phyloP scores from a whole-genome alignment of 2,329 filamentous ascomycete genomes.

The Tricladium varicosporioides region DNA sequence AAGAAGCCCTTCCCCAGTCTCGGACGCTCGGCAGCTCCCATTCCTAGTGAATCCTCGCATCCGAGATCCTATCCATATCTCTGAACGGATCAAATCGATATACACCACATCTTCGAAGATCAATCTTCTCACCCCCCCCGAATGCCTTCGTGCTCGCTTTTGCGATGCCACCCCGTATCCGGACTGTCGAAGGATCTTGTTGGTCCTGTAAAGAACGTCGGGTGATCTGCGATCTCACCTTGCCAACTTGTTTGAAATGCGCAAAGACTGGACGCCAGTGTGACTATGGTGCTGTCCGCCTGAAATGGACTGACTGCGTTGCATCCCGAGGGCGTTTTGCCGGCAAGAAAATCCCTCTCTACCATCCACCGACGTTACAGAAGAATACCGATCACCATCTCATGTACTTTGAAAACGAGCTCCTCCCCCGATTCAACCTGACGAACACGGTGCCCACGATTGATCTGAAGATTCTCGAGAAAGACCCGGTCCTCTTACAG shows the following conservation, averaged over 20 bases:
- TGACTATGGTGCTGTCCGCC: constrained; percentile 39
- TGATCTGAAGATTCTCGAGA: constrained; percentile 24
- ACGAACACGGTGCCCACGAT: constrained; percentile 27
- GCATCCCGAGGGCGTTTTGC: constrained; percentile 35
- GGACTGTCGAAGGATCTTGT: constrained; percentile 41
- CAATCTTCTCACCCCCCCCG: too few relatives aligned
- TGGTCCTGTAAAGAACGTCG: constrained; percentile 45
- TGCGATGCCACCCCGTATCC: constrained; percentile 27
- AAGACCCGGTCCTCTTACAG: constrained; percentile 27
- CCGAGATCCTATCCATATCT: too few relatives aligned
- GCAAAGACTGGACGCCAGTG: constrained; percentile 30
- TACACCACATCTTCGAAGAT: too few relatives aligned
- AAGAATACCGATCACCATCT: constrained; percentile 31
- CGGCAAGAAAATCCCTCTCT: constrained; percentile 31
- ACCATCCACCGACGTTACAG: constrained; percentile 26
- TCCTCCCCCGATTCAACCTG: constrained; percentile 30
- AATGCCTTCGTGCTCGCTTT: constrained; percentile 1
- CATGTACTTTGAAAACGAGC: constrained; percentile 30
- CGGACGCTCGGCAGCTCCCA: background rate
- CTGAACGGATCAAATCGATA: background rate
- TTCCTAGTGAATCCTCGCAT: background rate
- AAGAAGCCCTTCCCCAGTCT: background rate
- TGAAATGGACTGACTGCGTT: constrained; percentile 42
- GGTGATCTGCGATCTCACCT: constrained; percentile 42
- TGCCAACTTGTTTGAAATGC: constrained; percentile 40